A percentile compares a stretch with the other conserved stretches of the same genome.
Conservation (phyloP, 257 asterid species). For the Solanum medicagineum region DNA sequence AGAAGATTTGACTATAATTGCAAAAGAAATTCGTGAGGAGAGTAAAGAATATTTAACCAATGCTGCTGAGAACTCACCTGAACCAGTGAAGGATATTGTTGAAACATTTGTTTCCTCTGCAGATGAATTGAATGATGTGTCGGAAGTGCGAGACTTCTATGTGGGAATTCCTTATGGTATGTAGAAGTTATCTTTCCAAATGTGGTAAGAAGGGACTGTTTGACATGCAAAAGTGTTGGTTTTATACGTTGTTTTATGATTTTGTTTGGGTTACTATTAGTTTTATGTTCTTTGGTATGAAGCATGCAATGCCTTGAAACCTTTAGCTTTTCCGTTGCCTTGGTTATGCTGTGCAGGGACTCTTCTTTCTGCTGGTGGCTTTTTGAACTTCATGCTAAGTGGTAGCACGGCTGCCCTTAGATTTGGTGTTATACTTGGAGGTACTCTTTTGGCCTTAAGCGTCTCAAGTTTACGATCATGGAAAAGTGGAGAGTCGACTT, state of each 20-base stretch:
- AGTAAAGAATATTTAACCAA: constrained; percentile 48
- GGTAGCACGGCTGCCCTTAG: constrained; percentile 74
- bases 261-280: not conserved
- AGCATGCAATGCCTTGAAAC: not conserved
- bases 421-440: constrained; percentile 81
- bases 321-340: constrained; percentile 1
- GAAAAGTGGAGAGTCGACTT: constrained; percentile 54
- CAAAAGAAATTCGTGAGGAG: constrained; percentile 66
- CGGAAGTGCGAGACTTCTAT: constrained; percentile 67
- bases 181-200: not conserved
- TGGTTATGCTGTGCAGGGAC: constrained; percentile 40
- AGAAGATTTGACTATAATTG: constrained; percentile 44
- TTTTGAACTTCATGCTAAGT: constrained; percentile 67
- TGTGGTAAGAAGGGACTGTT: not conserved
- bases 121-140: constrained; percentile 46
- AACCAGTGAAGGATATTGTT: constrained; percentile 68
- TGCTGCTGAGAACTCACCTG: constrained; percentile 75
- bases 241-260: not conserved
- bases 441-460: constrained; percentile 71
- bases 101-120: constrained; percentile 60
- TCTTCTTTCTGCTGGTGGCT: constrained; percentile 62
- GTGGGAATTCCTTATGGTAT: constrained; percentile 92
- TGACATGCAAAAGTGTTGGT: not conserved
- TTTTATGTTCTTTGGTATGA: not conserved
- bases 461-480: constrained; percentile 71